Evolutionary conservation across 495 filamentous ascomycete species (phyloP).

Genomic region (Oidiodendron maius): DNA sequence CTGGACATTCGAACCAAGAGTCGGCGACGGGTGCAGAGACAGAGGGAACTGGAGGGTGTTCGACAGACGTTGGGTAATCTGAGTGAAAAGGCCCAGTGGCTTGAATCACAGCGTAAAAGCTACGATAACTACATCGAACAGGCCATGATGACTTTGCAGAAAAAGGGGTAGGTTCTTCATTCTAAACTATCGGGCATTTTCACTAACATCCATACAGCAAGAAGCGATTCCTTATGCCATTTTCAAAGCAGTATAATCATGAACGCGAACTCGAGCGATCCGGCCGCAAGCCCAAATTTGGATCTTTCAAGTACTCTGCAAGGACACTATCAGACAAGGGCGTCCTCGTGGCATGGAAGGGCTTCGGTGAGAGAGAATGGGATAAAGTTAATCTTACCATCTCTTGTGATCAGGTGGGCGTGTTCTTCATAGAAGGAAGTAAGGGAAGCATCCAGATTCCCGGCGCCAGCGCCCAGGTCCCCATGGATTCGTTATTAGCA

Average conservation of each 20-base stretch:
- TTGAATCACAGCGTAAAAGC: slow-evolving; percentile 90
- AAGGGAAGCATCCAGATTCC: slow-evolving; percentile 93
- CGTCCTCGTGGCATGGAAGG: slow-evolving; percentile 82
- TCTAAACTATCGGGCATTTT: slow-evolving; percentile 5
- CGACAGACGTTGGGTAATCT: slow-evolving; percentile 76
- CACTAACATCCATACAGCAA: slow-evolving; percentile 42
- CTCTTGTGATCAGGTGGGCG: slow-evolving; percentile 86
- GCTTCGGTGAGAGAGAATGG: slow-evolving; percentile 78
- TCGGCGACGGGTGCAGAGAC: slow-evolving; percentile 80
- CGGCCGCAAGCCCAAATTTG: slow-evolving; percentile 92
- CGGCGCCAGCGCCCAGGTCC: slow-evolving; percentile 82
- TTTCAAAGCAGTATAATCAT: slow-evolving; percentile 98
- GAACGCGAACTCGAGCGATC: slow-evolving; percentile 87
- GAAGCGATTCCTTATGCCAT: slow-evolving; percentile 90
- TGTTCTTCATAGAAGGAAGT: slow-evolving; percentile 89
- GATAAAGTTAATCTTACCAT: slow-evolving; percentile 91
- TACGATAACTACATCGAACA: slow-evolving; percentile 99
- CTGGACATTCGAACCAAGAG: slow-evolving; percentile 97
- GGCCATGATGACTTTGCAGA: slow-evolving; percentile 97
- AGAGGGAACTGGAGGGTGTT: slow-evolving; percentile 85
- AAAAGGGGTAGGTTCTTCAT: slow-evolving; percentile 60
- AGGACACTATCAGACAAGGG: slow-evolving; percentile 87
- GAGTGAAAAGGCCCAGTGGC: slow-evolving; percentile 84
- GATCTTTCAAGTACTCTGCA: slow-evolving; percentile 93
- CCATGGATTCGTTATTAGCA: slow-evolving; percentile 90